A percentile compares a stretch with the other conserved stretches of the same genome.
Conservation (phyloP, 2,329 filamentous ascomycete species). For the Cordyceps tenuipes region DNA sequence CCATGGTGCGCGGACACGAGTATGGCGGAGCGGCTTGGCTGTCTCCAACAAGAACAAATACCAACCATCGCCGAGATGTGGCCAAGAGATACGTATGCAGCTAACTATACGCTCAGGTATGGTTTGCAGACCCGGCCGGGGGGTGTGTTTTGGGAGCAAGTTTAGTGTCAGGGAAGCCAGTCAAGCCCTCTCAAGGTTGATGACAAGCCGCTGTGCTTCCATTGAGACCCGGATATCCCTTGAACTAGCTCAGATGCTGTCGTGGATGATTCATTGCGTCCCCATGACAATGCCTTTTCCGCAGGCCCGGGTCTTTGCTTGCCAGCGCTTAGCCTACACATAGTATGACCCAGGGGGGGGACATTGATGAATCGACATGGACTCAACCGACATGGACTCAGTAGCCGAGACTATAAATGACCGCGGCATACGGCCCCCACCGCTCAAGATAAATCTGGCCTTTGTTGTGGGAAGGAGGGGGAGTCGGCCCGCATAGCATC, state of each 20-base stretch:
- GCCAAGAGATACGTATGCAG: background rate
- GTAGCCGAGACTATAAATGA: background rate
- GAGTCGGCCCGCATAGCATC: background rate
- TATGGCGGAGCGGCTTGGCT: background rate
- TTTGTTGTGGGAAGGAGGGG: background rate
- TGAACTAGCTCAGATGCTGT: background rate
- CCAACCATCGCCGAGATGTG: background rate
- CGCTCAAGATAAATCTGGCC: background rate
- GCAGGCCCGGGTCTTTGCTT: background rate
- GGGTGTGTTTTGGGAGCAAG: background rate
- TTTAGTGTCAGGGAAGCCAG: background rate
- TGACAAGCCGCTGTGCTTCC: too few relatives aligned
- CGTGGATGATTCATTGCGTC: background rate
- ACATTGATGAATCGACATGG: background rate
- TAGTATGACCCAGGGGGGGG: too few relatives aligned
- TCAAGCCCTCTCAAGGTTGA: too few relatives aligned
- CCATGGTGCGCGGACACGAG: background rate
- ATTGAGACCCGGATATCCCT: too few relatives aligned
- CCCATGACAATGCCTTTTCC: background rate
- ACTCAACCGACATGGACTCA: too few relatives aligned
- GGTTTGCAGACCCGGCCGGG: background rate
- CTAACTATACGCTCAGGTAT: background rate
- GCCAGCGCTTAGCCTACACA: background rate
- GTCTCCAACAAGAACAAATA: background rate
- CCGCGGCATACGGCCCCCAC: background rate